Conservation (phyloP, 192 early-diverging fungal genomes). For the Neocallimastix lanati region DNA sequence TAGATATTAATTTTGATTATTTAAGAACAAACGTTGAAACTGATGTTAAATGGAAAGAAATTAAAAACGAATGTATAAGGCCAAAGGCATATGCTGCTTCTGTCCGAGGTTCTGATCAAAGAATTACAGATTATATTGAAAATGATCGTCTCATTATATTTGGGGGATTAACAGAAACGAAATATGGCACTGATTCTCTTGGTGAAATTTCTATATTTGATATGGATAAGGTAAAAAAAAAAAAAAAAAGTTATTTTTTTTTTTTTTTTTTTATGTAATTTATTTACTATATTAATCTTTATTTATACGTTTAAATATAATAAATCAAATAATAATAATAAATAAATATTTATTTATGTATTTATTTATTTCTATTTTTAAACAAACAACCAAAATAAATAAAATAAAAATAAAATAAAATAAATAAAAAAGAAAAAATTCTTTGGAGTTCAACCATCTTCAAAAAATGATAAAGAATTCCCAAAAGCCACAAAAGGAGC, state of each 20-base stretch:
- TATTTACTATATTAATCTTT: too few species aligned
- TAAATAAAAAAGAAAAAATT: not conserved
- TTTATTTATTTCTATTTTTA: too few species aligned
- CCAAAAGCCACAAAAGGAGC: not conserved
- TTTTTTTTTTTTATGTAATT: too few species aligned
- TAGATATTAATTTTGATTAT: not conserved
- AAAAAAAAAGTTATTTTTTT: too few species aligned
- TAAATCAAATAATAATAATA: too few species aligned
- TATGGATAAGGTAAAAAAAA: not conserved
- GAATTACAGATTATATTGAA: not conserved
- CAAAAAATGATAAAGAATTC: not conserved
- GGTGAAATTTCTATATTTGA: not conserved
- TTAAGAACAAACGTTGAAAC: not conserved
- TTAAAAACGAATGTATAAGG: not conserved
- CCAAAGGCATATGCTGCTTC: not conserved
- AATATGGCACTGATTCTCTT: not conserved
- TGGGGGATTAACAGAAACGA: not conserved
- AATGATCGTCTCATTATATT: not conserved
- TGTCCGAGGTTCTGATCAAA: not conserved
- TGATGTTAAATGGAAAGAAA: not conserved
- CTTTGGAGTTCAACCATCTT: not conserved
- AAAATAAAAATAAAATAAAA: too few species aligned
- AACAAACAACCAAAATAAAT: too few species aligned
- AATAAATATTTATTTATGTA: too few species aligned
- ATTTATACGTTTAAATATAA: too few species aligned